Conservation (phyloP, 2,329 filamentous ascomycete species). For the Penicillium polonicum region DNA sequence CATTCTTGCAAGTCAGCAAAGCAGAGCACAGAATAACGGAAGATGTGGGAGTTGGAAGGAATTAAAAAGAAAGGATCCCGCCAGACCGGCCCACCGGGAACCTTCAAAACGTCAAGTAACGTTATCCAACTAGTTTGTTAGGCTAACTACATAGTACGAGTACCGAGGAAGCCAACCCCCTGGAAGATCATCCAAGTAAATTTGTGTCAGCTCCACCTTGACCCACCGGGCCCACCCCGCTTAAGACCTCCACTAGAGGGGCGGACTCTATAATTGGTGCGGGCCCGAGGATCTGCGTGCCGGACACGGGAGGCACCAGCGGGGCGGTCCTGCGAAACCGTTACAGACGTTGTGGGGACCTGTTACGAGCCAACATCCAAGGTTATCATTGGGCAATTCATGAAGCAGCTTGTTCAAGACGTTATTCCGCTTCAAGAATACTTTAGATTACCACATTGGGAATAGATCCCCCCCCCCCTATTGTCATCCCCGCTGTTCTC, state of each 20-base stretch:
- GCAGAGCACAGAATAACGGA: not conserved
- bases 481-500: not conserved
- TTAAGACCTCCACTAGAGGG: not conserved
- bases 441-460: not conserved
- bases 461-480: not conserved
- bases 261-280: not conserved
- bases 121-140: not conserved
- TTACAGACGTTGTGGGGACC: not conserved
- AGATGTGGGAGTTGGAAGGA: not conserved
- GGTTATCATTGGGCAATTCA: not conserved
- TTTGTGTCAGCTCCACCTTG: not conserved
- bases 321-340: not conserved
- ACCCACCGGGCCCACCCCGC: not conserved
- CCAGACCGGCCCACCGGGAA: not conserved
- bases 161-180: not conserved
- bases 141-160: not conserved
- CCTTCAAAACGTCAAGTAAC: not conserved
- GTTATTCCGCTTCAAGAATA: not conserved
- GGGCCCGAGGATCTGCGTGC: not conserved
- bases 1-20: constrained; percentile 7
- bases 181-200: not conserved
- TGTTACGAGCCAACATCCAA: not conserved
- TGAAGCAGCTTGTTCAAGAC: not conserved
- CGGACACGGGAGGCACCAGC: not conserved
- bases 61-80: not conserved